phyloP scores from a whole-genome alignment of 2,329 filamentous ascomycete species.

The Ceratocystis smalleyi region DNA sequence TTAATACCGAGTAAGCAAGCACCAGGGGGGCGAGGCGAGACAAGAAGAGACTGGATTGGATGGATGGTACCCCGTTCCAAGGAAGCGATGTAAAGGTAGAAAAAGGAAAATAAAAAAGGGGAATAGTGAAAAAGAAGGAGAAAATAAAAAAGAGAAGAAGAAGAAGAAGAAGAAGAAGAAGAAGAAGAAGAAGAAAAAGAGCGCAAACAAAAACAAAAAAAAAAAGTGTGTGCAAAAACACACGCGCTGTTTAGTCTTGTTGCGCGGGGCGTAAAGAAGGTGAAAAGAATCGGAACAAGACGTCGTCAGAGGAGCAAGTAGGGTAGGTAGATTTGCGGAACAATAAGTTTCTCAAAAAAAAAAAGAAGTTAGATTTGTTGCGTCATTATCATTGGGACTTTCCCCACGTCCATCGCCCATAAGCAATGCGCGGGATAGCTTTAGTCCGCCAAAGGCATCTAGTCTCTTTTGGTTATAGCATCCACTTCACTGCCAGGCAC shows the following conservation, averaged over 20 bases:
- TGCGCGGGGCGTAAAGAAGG: no score
- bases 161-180: not conserved
- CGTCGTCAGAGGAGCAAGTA: not conserved
- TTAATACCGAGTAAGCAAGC: no score
- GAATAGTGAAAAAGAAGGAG: not conserved
- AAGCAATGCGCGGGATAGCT: not conserved
- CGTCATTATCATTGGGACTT: not conserved
- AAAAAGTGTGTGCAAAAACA: no score
- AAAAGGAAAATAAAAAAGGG: not conserved
- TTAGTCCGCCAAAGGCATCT: not conserved
- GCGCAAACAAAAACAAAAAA: not conserved
- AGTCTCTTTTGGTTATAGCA: slow-evolving; percentile 4
- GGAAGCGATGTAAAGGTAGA: not conserved
- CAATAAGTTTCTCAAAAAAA: no score
- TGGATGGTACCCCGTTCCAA: no score
- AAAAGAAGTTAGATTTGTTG: no score
- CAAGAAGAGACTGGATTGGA: not conserved
- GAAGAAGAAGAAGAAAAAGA: no score
- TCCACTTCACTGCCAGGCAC: not conserved
- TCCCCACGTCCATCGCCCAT: not conserved
- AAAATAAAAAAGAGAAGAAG: not conserved
- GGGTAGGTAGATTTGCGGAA: no score
- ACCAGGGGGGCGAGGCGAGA: no score
- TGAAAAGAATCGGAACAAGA: not conserved
- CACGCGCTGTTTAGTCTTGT: no score